Base-by-base conservation (phyloP, 257 asterid species). In the Fraxinus americana region DNA sequence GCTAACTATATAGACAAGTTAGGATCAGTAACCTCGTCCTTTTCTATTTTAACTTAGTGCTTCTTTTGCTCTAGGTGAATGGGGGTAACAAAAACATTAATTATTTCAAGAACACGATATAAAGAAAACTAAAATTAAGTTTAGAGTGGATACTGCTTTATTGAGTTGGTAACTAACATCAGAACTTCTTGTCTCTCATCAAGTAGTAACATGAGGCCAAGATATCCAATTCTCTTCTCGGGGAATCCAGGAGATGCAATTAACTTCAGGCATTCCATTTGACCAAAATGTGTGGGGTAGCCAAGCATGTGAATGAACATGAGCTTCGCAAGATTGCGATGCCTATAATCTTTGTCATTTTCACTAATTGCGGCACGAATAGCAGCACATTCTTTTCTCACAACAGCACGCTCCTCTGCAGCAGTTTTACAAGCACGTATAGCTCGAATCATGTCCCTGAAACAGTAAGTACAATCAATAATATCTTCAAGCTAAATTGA, bases 221-320 rank as follows among this genome's bases (percentile, higher is more conserved):
- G 98, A 91, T 96, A 96, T 76, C 99, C 99, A 75, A 93, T 92
- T 88, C 98, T 91, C 88, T 96, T 96, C 83, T 93, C 99, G 2
- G 99, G 98, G 83, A 96, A 93, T 78, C 99, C 99, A 29, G 98
- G 97, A 78, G 96, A 85, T 78, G 99, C 99, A 77, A 96, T 96
- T 83, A 85, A 84, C 87, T 93, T 96, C 73, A 96, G 86, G 89
- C 99, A 96, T 88, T 96, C 99, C 99, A 96, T 96, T 88, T 96
- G 99, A 85, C 98, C 99, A 86, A 96, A 96, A 88, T 96, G 99
- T 21, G 99, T 96, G 36, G 98, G 99, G 78, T 93, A 93, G 73
- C 99, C 99, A 81, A 96, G 97, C 99, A 96, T 96, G 92, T 96
- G 98, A 84, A 96, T 92, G 86, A 92, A 96, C 99, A 93, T 96